A percentile compares a stretch with the other conserved stretches of the same genome.
Conservation (phyloP, 1,284 basidiomycete species). For the Chondrostereum purpureum region DNA sequence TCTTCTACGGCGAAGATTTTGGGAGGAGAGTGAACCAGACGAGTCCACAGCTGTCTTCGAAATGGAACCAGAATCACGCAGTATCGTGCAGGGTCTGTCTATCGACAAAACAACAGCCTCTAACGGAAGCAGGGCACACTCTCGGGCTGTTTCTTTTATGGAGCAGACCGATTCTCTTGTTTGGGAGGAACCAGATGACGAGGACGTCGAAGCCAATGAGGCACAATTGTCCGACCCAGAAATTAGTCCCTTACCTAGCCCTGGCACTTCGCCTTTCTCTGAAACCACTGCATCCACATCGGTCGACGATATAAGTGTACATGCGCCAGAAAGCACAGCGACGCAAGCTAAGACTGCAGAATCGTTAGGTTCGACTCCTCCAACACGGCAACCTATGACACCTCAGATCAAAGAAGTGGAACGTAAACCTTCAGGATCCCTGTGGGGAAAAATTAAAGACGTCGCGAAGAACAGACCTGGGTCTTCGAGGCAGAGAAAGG, state of each 20-base stretch:
- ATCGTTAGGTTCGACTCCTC: too few species aligned
- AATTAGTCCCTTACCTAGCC: neutral
- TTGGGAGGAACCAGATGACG: neutral
- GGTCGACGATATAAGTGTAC: neutral
- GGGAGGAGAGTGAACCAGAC: conserved; percentile 12
- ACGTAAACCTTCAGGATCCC: conserved; percentile 5
- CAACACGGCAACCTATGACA: too few species aligned
- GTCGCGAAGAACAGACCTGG: conserved; percentile 19
- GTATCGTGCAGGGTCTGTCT: neutral
- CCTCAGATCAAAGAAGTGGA: too few species aligned
- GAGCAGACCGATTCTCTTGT: neutral
- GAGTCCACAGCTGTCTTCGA: conserved; percentile 19
- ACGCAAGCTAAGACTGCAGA: too few species aligned
- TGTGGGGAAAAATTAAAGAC: conserved; percentile 33
- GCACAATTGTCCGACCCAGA: neutral
- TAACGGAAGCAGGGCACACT: conserved; percentile 1
- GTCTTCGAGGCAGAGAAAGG: conserved; percentile 10
- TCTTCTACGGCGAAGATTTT: conserved; percentile 18
- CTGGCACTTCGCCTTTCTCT: conserved; percentile 8
- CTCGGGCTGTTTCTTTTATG: conserved; percentile 2
- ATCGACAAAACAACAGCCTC: neutral
- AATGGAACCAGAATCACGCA: conserved; percentile 17
- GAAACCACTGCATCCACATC: neutral
- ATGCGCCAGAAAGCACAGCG: too few species aligned
- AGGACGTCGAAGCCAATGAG: neutral